Percentiles rank a stretch among this genome's conserved stretches.
Conservation (phyloP, 1,139 yeast genomes). For the Kurtzmaniella quercitrusa region DNA sequence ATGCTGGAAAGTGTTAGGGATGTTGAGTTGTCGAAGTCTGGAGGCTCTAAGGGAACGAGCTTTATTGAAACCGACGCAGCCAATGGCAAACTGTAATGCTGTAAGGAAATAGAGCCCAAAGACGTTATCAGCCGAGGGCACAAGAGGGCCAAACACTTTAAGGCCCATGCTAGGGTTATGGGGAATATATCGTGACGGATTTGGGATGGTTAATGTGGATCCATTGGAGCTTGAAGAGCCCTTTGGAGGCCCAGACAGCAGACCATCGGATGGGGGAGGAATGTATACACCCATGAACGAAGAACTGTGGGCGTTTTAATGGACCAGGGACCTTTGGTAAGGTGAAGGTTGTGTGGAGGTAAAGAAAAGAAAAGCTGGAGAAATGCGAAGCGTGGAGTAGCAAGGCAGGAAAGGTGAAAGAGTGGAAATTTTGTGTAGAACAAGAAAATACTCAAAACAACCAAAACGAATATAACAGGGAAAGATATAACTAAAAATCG, state of each 20-base stretch:
- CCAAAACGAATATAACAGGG: no score
- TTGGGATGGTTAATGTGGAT: conserved; percentile 18
- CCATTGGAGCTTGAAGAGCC: conserved; percentile 3
- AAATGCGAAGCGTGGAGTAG: neutral
- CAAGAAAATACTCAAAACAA: no score
- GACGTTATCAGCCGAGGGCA: conserved; percentile 58
- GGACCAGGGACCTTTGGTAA: neutral
- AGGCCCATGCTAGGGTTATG: conserved; percentile 55
- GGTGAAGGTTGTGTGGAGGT: neutral
- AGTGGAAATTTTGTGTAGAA: neutral
- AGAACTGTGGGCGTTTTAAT: neutral
- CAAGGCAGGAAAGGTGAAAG: neutral
- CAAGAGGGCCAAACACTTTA: conserved; percentile 57
- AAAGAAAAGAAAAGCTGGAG: neutral
- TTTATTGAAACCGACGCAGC: conserved; percentile 24
- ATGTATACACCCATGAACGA: conserved; percentile 29
- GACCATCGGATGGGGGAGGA: conserved; percentile 24
- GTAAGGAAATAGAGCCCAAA: conserved; percentile 47
- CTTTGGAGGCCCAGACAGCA: neutral
- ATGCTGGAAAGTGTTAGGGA: conserved; percentile 14
- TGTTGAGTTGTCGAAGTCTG: conserved; percentile 12
- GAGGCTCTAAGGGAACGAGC: conserved; percentile 16
- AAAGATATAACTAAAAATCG: no score
- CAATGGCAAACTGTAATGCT: conserved; percentile 44
- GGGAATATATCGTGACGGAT: conserved; percentile 24